Evolutionary conservation across 495 filamentous ascomycete species (phyloP), one percentile per base, ranked within the genome.

Genomic region (Daldinia bambusicola): DNA sequence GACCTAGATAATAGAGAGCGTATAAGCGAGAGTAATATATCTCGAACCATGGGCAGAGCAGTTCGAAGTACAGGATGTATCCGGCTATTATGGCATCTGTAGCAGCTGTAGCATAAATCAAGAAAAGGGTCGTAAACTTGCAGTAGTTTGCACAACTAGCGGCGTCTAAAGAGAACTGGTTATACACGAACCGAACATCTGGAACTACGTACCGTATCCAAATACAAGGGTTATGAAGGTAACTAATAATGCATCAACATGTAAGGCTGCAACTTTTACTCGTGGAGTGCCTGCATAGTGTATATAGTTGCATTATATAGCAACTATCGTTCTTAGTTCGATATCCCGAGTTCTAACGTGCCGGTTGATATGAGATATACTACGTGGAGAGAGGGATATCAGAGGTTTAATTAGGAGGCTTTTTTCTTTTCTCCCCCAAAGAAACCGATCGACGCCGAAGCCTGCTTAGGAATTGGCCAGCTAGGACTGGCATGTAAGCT

Each of bases 101-200:
- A 56, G 30, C 55, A 16, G 30, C 14, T 51, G 51, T 51, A 50
- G 55, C 48, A 61, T 64, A 56, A 64, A 61, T 55, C 58, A 66
- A 69, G 59, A 68, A 68, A 68, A 55, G 51, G 43, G 65, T 51
- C 56, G n/a, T 61, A 55, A 9, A 45, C 38, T 36, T 58, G 63
- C 63, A 71, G 65, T 55, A 68, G 50, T 48, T 52, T 64, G 56
- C 50, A 60, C 61, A 61, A 66, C 55, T 69, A 56, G 57, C 31
- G 48, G 51, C 43, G 16, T 7, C 53, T 37, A 37, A 36, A 36
- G 31, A 37, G 14, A 55, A 61, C 36, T 32, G 31, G 53, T 57
- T 41, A 69, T 52, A 58, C 61, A 53, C 62, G 70, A 73, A 73
- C 70, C 70, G 66, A 69, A 14, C 30, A 69, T 66, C 66, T 73